Conservation (phyloP, 352 stramenopile species). For the Phytophthora europaea region DNA sequence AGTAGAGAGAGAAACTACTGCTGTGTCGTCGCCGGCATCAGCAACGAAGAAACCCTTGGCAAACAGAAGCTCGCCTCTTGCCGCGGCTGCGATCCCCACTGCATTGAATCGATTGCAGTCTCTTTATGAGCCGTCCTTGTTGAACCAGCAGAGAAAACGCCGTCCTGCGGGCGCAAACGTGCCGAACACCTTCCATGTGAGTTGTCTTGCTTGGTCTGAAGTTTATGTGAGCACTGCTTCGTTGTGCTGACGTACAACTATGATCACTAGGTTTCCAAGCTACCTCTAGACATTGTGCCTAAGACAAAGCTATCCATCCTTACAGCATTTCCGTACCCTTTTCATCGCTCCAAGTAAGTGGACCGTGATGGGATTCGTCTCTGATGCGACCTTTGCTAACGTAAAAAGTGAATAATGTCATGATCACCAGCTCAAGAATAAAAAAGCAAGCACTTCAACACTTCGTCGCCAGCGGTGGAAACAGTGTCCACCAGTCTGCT, state of each 20-base stretch:
- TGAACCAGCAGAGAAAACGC: conserved; percentile 24
- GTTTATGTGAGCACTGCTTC: neutral
- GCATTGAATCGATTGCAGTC: conserved; percentile 40
- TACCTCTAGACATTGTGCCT: conserved; percentile 71
- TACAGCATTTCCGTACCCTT: conserved; percentile 73
- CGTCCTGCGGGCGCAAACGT: conserved; percentile 28
- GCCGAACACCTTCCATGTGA: conserved; percentile 36
- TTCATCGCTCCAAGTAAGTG: conserved; percentile 64
- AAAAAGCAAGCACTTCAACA: conserved; percentile 46
- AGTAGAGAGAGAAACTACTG: neutral
- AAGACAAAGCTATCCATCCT: conserved; percentile 72
- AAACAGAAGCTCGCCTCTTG: conserved; percentile 1
- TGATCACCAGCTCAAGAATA: conserved; percentile 38
- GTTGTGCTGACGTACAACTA: conserved; percentile 7
- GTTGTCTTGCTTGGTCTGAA: conserved; percentile 2
- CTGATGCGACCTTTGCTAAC: conserved; percentile 4
- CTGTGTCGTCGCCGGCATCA: neutral
- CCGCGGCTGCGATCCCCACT: neutral
- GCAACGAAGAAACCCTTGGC: conserved; percentile 6
- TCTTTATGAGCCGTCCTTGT: conserved; percentile 48
- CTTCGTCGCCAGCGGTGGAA: conserved; percentile 28
- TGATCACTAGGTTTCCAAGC: conserved; percentile 37
- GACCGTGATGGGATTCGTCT: neutral
- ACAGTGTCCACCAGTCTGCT: neutral
- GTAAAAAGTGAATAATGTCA: neutral